Conservation (phyloP, 2,329 filamentous ascomycete species). For the Cordyceps tenuipes region DNA sequence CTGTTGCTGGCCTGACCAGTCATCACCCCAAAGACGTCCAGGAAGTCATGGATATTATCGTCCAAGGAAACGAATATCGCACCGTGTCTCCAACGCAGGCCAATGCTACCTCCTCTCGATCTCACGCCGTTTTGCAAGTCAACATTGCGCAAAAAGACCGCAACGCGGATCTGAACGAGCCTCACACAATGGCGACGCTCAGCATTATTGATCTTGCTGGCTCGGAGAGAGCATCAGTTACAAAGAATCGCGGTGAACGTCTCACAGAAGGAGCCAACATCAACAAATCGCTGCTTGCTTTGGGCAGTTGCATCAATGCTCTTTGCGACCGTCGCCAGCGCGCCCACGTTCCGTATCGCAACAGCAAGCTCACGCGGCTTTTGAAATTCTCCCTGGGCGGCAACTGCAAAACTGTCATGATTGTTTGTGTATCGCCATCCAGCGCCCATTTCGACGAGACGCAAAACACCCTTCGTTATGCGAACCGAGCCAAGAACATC, state of each 20-base stretch:
- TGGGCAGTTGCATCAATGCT: slow-evolving; percentile 97
- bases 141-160: slow-evolving; percentile 92
- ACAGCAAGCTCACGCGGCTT: slow-evolving; percentile 91
- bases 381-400: slow-evolving; percentile 96
- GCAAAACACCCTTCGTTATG: slow-evolving; percentile 94
- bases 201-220: slow-evolving; percentile 97
- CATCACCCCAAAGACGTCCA: slow-evolving; percentile 86
- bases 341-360: slow-evolving; percentile 93
- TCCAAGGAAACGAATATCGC: slow-evolving; percentile 85
- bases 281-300: slow-evolving; percentile 92
- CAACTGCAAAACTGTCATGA: slow-evolving; percentile 99
- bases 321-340: slow-evolving; percentile 86
- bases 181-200: slow-evolving; percentile 94
- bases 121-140: slow-evolving; percentile 94
- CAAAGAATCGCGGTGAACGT: slow-evolving; percentile 89
- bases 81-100: slow-evolving; percentile 96
- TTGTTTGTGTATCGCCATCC: slow-evolving; percentile 94
- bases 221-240: slow-evolving; percentile 90
- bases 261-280: slow-evolving; percentile 95
- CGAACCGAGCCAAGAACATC: slow-evolving; percentile 97
- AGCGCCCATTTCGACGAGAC: slow-evolving; percentile 97
- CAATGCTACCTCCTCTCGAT: slow-evolving; percentile 94
- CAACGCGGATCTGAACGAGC: slow-evolving; percentile 85
- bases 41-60: slow-evolving; percentile 99
- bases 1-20: slow-evolving; percentile 82